Conservation (phyloP, 163 green algal genomes). For the Scenedesmus sp. region DNA sequence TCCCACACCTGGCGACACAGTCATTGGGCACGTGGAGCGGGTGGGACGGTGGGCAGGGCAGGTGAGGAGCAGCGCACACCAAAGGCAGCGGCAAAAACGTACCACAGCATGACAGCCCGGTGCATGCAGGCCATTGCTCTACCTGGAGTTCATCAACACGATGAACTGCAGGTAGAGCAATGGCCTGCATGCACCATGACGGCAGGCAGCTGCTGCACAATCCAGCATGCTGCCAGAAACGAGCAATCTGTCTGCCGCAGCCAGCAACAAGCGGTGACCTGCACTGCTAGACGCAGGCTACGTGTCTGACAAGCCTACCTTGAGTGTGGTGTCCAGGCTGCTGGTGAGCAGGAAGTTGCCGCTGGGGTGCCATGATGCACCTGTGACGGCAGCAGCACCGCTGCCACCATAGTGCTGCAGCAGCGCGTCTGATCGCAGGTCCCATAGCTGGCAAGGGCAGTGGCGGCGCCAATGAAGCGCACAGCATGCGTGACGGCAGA, state of each 20-base stretch:
- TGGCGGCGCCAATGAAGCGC: not conserved
- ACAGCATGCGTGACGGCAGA: too few relatives aligned
- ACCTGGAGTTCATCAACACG: too few relatives aligned
- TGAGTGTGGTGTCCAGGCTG: slow-evolving; percentile 86
- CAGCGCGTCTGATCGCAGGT: slow-evolving; percentile 83
- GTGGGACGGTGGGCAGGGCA: too few relatives aligned
- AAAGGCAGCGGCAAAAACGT: too few relatives aligned
- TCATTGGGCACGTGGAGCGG: not conserved
- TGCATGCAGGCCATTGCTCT: not conserved
- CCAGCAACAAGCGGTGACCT: not conserved
- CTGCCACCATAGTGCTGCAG: slow-evolving; percentile 87
- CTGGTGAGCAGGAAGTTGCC: slow-evolving; percentile 91
- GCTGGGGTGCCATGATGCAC: slow-evolving; percentile 84
- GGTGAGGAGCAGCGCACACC: not conserved
- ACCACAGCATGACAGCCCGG: too few relatives aligned
- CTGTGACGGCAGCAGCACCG: slow-evolving; percentile 79
- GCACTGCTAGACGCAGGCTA: not conserved
- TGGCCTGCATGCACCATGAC: too few relatives aligned
- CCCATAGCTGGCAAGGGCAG: slow-evolving; percentile 73
- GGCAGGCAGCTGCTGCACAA: not conserved
- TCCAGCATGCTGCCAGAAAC: not conserved
- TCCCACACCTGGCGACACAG: slow-evolving; percentile 84
- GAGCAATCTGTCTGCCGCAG: not conserved
- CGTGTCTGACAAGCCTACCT: slow-evolving; percentile 60
- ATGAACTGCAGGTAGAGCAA: too few relatives aligned